These are phyloP conservation scores for Cinchona pubescens DNA, from an alignment of 257 asterid species.

Conservation along the genomic window DNA sequence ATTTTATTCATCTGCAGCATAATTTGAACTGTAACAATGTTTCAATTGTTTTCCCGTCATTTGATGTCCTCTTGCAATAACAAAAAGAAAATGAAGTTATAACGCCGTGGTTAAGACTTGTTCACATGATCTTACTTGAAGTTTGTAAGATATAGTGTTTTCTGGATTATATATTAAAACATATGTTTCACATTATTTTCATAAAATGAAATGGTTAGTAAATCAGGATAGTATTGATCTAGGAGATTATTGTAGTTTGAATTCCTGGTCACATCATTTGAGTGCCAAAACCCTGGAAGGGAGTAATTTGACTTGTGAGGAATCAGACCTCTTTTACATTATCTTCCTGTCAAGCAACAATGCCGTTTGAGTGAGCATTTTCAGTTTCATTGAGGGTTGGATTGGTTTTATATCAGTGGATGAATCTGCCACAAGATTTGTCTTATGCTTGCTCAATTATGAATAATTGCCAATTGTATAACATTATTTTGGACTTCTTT, in stretches of 20 bases:
- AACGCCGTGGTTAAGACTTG: too few relatives aligned
- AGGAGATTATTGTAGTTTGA: too few relatives aligned
- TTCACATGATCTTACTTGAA: background rate
- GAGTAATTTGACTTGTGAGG: background rate
- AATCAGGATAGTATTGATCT: too few relatives aligned
- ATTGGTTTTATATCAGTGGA: background rate
- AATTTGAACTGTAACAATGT: too few relatives aligned
- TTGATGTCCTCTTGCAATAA: background rate
- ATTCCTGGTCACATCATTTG: background rate
- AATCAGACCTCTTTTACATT: background rate
- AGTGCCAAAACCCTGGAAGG: background rate
- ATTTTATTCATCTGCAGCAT: too few relatives aligned
- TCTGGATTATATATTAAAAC: too few relatives aligned
- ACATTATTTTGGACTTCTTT: background rate
- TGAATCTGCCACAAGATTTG: background rate
- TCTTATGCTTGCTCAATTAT: background rate
- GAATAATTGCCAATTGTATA: conserved; percentile 1
- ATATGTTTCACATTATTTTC: too few relatives aligned
- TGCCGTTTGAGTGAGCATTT: background rate
- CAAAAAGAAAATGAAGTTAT: background rate
- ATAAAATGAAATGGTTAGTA: too few relatives aligned
- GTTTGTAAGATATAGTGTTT: too few relatives aligned
- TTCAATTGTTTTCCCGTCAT: too few relatives aligned
- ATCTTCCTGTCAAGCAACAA: too few relatives aligned
- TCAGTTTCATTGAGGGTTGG: background rate